These are phyloP conservation scores for Chrysosporium keratinophilum DNA, from an alignment of 2,329 filamentous ascomycete species.

Conservation along the genomic window DNA sequence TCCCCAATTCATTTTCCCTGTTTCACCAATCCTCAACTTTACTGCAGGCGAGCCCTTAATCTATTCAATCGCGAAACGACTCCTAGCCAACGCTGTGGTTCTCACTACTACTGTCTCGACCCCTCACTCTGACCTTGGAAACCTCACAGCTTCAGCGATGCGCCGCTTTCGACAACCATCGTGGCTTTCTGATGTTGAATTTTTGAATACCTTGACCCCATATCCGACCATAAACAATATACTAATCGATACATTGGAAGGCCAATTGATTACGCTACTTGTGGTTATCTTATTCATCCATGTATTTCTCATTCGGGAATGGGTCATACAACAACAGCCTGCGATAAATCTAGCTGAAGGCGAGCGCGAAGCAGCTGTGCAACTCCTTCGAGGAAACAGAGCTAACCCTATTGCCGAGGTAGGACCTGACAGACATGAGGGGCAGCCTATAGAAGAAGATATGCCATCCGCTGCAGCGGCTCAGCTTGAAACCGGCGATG, in stretches of 20 bases:
- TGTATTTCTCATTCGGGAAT: constrained; percentile 93
- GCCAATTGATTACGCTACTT: constrained; percentile 82
- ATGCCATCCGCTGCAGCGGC: constrained; percentile 1
- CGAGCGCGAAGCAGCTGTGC: constrained; percentile 43
- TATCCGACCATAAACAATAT: constrained; percentile 64
- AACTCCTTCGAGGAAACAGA: constrained; percentile 33
- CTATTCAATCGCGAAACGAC: constrained; percentile 38
- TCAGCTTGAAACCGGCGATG: not conserved
- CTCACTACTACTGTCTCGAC: constrained; percentile 22
- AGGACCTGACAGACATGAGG: constrained; percentile 12
- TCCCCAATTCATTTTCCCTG: constrained; percentile 27
- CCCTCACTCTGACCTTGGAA: constrained; percentile 21
- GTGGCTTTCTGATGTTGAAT: constrained; percentile 49
- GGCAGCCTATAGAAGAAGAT: not conserved
- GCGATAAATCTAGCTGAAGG: constrained; percentile 66
- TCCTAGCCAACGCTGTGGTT: constrained; percentile 27
- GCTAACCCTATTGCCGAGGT: constrained; percentile 15
- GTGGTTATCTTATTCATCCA: constrained; percentile 92
- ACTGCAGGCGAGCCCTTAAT: constrained; percentile 37
- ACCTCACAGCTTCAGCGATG: constrained; percentile 20
- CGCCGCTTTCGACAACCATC: constrained; percentile 35
- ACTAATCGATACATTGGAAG: constrained; percentile 75
- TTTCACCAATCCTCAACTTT: constrained; percentile 35
- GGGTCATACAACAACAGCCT: constrained; percentile 96
- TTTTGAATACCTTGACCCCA: constrained; percentile 50